phyloP scores from a whole-genome alignment of 2,329 filamentous ascomycete genomes.

The Phyllosticta citribraziliensis region DNA sequence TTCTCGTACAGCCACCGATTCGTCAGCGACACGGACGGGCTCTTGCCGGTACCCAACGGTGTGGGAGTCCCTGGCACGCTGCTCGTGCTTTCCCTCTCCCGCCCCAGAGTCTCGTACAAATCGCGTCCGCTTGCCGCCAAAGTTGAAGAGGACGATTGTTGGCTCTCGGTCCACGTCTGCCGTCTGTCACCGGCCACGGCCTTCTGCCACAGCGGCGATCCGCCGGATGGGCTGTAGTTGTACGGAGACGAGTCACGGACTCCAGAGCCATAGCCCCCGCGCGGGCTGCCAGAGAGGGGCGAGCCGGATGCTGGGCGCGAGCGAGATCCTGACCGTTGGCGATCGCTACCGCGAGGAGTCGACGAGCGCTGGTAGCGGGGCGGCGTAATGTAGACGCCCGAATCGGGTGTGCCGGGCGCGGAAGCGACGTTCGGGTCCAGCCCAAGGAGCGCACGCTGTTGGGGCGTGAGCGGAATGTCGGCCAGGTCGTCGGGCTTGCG shows the following conservation, averaged over 20 bases:
- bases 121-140: neutral
- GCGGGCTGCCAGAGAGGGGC: slow-evolving; percentile 26
- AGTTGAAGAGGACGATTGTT: neutral
- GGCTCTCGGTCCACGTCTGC: slow-evolving; percentile 3
- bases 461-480: slow-evolving; percentile 86
- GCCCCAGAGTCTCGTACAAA: slow-evolving; percentile 35
- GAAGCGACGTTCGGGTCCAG: slow-evolving; percentile 54
- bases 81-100: slow-evolving; percentile 27
- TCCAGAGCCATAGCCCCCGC: slow-evolving; percentile 21
- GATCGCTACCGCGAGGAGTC: slow-evolving; percentile 45
- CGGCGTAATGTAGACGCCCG: slow-evolving; percentile 65
- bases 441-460: slow-evolving; percentile 75
- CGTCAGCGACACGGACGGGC: slow-evolving; percentile 68
- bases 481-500: slow-evolving; percentile 64
- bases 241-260: slow-evolving; percentile 16
- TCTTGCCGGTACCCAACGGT: slow-evolving; percentile 44
- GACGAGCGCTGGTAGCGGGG: slow-evolving; percentile 75
- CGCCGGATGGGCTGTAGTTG: slow-evolving; percentile 5
- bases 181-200: slow-evolving; percentile 49
- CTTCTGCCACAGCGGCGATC: slow-evolving; percentile 54
- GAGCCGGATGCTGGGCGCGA: slow-evolving; percentile 36
- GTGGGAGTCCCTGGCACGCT: slow-evolving; percentile 54
- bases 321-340: neutral
- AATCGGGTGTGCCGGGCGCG: slow-evolving; percentile 52
- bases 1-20: slow-evolving; percentile 94